Evolutionary conservation across 169 alveolate species (phyloP).

Genomic region (Plasmodium billcollinsi): DNA sequence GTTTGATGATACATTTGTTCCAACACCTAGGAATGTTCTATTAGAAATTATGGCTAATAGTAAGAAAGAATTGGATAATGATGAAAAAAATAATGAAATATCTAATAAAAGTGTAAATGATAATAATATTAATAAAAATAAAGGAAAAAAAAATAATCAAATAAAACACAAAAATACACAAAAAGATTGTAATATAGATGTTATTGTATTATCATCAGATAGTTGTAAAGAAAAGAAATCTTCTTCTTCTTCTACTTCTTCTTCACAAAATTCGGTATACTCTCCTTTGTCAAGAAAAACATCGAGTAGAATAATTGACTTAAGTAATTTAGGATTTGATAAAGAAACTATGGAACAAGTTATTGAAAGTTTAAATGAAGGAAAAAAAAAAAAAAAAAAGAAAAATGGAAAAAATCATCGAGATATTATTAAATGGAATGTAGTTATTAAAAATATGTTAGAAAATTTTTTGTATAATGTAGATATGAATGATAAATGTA

Average conservation of each 20-base stretch:
- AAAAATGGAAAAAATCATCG: slow-evolving; percentile 3
- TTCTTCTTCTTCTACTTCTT: slow-evolving; percentile 28
- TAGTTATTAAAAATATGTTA: slow-evolving; percentile 24
- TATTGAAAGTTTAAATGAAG: slow-evolving; percentile 19
- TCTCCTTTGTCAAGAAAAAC: slow-evolving; percentile 70
- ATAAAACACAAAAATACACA: neutral
- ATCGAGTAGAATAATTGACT: slow-evolving; percentile 63
- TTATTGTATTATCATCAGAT: slow-evolving; percentile 27
- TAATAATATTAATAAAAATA: neutral
- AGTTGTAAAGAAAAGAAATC: neutral
- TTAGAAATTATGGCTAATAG: slow-evolving; percentile 79
- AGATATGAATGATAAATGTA: slow-evolving; percentile 63
- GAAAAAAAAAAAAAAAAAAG: slow-evolving; percentile 26
- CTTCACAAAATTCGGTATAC: slow-evolving; percentile 22
- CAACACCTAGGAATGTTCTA: slow-evolving; percentile 79
- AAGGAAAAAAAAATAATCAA: slow-evolving; percentile 5
- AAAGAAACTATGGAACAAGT: slow-evolving; percentile 41
- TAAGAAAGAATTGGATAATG: slow-evolving; percentile 50
- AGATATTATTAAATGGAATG: slow-evolving; percentile 46
- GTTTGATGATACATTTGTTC: slow-evolving; percentile 77
- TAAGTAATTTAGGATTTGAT: slow-evolving; percentile 68
- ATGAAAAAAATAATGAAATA: slow-evolving; percentile 28
- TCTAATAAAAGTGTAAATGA: neutral
- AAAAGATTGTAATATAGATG: neutral
- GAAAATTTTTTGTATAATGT: slow-evolving; percentile 24